phyloP scores from a whole-genome alignment of 2,329 filamentous ascomycete species.

The Colletotrichum costaricense region DNA sequence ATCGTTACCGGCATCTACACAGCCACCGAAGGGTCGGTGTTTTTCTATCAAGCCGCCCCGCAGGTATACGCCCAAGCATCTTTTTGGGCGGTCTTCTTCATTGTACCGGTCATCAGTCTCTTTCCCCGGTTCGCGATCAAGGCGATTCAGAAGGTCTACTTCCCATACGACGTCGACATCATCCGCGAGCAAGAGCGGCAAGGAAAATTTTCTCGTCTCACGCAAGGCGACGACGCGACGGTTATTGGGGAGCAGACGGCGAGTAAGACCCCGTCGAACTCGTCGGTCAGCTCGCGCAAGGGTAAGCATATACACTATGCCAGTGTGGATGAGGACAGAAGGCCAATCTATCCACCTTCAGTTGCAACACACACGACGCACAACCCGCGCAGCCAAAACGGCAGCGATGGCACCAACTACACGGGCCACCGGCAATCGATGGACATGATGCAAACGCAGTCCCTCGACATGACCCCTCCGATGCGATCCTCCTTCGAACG shows the following conservation, averaged over 20 bases:
- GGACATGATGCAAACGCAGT: conserved; percentile 53
- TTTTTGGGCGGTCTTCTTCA: conserved; percentile 87
- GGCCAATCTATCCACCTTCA: conserved; percentile 94
- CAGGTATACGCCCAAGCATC: conserved; percentile 84
- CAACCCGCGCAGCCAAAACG: conserved; percentile 86
- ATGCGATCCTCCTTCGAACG: conserved; percentile 38
- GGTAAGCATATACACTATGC: conserved; percentile 68
- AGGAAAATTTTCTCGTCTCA: conserved; percentile 84
- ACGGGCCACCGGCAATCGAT: conserved; percentile 74
- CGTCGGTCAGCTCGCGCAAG: conserved; percentile 70
- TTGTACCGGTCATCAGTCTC: conserved; percentile 84
- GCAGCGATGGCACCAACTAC: conserved; percentile 94
- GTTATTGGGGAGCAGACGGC: conserved; percentile 37
- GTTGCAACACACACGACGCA: conserved; percentile 84
- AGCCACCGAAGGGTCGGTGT: conserved; percentile 46
- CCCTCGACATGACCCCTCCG: conserved; percentile 39
- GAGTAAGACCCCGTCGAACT: conserved; percentile 56
- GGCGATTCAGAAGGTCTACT: conserved; percentile 91
- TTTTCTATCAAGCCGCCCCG: conserved; percentile 80
- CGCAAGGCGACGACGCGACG: conserved; percentile 43
- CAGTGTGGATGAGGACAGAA: conserved; percentile 85
- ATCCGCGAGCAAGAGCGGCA: conserved; percentile 89
- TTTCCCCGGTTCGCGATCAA: conserved; percentile 91
- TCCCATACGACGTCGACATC: conserved; percentile 93
- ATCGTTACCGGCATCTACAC: conserved; percentile 95